Conservation (phyloP, 2,329 filamentous ascomycete species). For the Cercospora sp. region DNA sequence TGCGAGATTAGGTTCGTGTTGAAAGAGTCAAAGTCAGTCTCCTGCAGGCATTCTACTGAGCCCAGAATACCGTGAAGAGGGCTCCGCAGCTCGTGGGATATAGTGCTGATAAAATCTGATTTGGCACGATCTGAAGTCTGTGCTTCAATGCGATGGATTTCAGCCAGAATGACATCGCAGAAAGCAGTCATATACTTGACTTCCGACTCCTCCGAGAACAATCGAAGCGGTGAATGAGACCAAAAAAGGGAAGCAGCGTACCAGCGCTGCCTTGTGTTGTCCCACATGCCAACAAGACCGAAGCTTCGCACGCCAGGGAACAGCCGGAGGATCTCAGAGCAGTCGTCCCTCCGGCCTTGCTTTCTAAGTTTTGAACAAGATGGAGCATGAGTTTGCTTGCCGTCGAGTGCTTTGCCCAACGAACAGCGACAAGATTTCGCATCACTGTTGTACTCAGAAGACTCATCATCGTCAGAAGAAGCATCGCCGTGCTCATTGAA, state of each 20-base stretch:
- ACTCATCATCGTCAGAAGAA: conserved; percentile 35
- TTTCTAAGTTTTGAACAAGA: conserved; percentile 29
- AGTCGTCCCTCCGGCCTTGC: conserved; percentile 31
- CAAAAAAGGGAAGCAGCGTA: conserved; percentile 43
- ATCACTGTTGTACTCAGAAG: conserved; percentile 26
- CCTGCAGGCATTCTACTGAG: conserved; percentile 52
- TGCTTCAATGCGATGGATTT: conserved; percentile 44
- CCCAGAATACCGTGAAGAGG: conserved; percentile 53
- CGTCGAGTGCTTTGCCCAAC: background rate
- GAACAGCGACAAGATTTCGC: conserved; percentile 17
- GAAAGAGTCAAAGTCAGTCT: conserved; percentile 44
- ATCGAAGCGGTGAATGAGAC: conserved; percentile 48
- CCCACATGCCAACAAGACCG: conserved; percentile 55
- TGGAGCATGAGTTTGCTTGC: conserved; percentile 15
- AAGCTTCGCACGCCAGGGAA: conserved; percentile 53
- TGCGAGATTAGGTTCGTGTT: conserved; percentile 49
- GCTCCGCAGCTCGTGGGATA: conserved; percentile 54
- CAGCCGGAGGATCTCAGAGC: conserved; percentile 31
- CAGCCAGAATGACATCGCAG: conserved; percentile 46
- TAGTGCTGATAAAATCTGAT: conserved; percentile 54
- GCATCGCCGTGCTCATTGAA: conserved; percentile 35
- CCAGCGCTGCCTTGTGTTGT: conserved; percentile 44
- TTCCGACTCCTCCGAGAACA: conserved; percentile 45
- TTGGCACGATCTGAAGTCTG: conserved; percentile 50
- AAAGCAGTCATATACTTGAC: conserved; percentile 45